Evolutionary conservation across 1,284 basidiomycete genomes (phyloP).

Genomic region (Ustilago tritici): DNA sequence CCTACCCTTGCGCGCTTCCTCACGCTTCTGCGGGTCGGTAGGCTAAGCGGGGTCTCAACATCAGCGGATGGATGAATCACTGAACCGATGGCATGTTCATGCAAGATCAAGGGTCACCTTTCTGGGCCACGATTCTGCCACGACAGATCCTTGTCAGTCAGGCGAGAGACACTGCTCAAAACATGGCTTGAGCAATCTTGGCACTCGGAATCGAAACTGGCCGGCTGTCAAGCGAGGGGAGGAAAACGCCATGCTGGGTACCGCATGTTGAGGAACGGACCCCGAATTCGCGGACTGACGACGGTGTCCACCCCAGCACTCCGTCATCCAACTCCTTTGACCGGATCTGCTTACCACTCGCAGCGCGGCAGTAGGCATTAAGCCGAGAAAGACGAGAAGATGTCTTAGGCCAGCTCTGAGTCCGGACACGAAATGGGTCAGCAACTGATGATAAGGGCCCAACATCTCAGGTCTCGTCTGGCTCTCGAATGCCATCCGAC

Average conservation of each 20-base stretch:
- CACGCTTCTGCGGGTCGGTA: slow-evolving; percentile 70
- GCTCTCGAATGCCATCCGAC: slow-evolving; percentile 5
- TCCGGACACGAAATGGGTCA: not conserved
- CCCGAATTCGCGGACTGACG: not conserved
- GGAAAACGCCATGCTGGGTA: not conserved
- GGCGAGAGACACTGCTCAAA: not conserved
- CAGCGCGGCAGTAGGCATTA: slow-evolving; percentile 1
- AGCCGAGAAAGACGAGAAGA: not conserved
- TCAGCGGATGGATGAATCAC: slow-evolving; percentile 4
- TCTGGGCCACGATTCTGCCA: slow-evolving; percentile 1
- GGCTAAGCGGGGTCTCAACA: slow-evolving; percentile 40
- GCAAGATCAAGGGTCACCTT: slow-evolving; percentile 5
- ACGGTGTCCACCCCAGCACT: slow-evolving; percentile 14
- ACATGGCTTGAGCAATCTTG: not conserved
- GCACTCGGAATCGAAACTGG: not conserved
- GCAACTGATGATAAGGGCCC: not conserved
- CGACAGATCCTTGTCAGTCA: not conserved
- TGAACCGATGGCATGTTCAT: slow-evolving; percentile 4
- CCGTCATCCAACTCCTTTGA: not conserved
- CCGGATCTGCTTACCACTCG: not conserved
- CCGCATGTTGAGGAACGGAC: not conserved
- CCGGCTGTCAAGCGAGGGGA: not conserved
- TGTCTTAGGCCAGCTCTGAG: not conserved
- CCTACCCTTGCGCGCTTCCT: slow-evolving; percentile 69
- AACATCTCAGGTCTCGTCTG: not conserved